Base-by-base conservation (phyloP, 495 filamentous ascomycete species). In the Penicillium malachiteum region DNA sequence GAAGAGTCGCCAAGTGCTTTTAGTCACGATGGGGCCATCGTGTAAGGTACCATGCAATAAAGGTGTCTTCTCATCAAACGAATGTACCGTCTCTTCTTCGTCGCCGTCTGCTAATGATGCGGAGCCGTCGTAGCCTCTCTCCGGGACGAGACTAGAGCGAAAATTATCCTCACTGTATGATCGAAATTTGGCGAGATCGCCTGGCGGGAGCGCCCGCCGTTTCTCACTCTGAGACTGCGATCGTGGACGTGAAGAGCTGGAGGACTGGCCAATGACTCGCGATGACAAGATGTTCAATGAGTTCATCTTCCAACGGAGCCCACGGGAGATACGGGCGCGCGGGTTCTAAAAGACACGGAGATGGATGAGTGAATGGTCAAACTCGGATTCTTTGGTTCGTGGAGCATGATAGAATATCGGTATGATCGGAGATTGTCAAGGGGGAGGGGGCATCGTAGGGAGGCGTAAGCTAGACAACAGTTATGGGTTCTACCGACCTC, bases 271-370 rank as follows among this genome's bases (percentile, higher is more conserved):
- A 58, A 89, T 85, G 69, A 94, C 90, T 77, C 89, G 86, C 69
- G 89, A 83, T 60, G 91, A 95, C 71, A 98, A 81, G 71, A 96
- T 89, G 74, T 96, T 96, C 78, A 97, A 77, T 66, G 93, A 96
- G 87, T 97, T 97, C 93, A 98, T 98, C 77, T 86, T 92, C 77
- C 68, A 64, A 66, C 64, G 63, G 68, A 70, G 76, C 79, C 77
- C 82, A 87, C 84, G 73, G 73, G 74, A 68, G 67, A 72, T 64
- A 65, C 64, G 65, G 60, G 72, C 75, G 62, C 68, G 68, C 58
- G 50, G 62, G 66, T 63, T 77, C 73, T 70, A 64, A 49, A 30
- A 51, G 48, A 58, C 46, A 54, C 45, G 30, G 18, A 46, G 32
- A 52, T 54, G 43, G 21, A 57, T 66, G 59, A 63, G 68, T 48